Evolutionary conservation across 1,284 basidiomycete genomes (phyloP).

Genomic region (Leccinum cinnamomeum): DNA sequence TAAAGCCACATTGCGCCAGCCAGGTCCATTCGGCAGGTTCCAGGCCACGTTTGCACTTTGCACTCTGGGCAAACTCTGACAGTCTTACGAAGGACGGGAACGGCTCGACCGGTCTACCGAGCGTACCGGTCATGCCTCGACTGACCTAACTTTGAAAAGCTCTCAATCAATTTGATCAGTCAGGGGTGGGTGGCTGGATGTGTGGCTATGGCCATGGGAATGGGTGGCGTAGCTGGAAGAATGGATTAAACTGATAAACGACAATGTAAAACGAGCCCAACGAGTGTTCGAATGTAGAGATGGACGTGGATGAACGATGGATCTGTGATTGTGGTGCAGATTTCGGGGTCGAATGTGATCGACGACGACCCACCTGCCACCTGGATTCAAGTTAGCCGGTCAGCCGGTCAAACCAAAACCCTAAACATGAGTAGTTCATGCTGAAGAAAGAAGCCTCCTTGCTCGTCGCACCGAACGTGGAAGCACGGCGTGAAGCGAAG

Average conservation of each 20-base stretch:
- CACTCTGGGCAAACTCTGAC: neutral
- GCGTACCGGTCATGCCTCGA: neutral
- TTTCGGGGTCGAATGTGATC: neutral
- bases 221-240: neutral
- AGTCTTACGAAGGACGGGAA: neutral
- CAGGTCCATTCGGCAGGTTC: neutral
- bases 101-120: neutral
- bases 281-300: neutral
- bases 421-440: too few species aligned
- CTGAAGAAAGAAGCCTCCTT: neutral
- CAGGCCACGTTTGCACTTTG: neutral
- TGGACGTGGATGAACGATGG: too few species aligned
- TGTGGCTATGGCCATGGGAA: neutral
- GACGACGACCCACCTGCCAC: neutral
- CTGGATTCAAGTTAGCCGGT: neutral
- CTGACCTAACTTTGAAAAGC: neutral
- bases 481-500: neutral
- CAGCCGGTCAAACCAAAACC: neutral
- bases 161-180: neutral
- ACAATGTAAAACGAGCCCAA: neutral
- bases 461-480: neutral
- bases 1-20: neutral
- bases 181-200: neutral
- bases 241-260: neutral
- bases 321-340: too few species aligned